Percentiles rank a stretch among this genome's conserved stretches.
Evolutionary conservation across 2,329 filamentous ascomycete genomes (phyloP).

Genomic region (Penicillium corylophilum): DNA sequence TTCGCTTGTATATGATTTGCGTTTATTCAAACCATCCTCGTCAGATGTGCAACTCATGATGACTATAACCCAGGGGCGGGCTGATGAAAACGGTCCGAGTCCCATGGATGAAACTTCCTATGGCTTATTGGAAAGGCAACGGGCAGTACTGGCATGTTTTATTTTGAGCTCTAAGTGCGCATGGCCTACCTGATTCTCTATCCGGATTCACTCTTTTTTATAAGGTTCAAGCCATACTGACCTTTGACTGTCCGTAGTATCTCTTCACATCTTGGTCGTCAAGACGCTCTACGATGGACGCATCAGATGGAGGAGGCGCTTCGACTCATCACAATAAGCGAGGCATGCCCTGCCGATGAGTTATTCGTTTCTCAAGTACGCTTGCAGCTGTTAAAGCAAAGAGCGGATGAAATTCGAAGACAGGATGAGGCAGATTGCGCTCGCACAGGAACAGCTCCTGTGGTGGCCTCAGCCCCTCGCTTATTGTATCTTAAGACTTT

Average conservation of each 20-base stretch:
- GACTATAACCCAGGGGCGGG: conserved; percentile 28
- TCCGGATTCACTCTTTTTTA: neutral
- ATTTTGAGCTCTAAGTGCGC: conserved; percentile 32
- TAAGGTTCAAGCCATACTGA: conserved; percentile 3
- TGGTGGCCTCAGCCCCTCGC: conserved; percentile 12
- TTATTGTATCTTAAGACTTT: conserved; percentile 33
- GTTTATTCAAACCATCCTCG: conserved; percentile 32
- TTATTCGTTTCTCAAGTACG: conserved; percentile 38
- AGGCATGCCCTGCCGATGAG: conserved; percentile 28
- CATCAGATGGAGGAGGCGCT: conserved; percentile 42
- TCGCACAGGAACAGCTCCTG: conserved; percentile 7
- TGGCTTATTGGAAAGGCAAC: conserved; percentile 26
- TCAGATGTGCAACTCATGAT: conserved; percentile 33
- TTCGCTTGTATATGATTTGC: conserved; percentile 40
- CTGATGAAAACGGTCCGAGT: conserved; percentile 14
- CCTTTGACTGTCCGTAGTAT: conserved; percentile 23
- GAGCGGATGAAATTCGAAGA: conserved; percentile 31
- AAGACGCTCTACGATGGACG: conserved; percentile 39
- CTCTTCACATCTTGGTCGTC: conserved; percentile 36
- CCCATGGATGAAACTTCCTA: conserved; percentile 11
- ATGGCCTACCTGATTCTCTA: neutral
- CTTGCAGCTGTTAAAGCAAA: conserved; percentile 37
- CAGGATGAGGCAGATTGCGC: conserved; percentile 25
- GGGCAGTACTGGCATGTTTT: conserved; percentile 33
- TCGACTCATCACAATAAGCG: conserved; percentile 25